phyloP scores from a whole-genome alignment of 345 rosid species.

The Eucalyptus fibrosa region DNA sequence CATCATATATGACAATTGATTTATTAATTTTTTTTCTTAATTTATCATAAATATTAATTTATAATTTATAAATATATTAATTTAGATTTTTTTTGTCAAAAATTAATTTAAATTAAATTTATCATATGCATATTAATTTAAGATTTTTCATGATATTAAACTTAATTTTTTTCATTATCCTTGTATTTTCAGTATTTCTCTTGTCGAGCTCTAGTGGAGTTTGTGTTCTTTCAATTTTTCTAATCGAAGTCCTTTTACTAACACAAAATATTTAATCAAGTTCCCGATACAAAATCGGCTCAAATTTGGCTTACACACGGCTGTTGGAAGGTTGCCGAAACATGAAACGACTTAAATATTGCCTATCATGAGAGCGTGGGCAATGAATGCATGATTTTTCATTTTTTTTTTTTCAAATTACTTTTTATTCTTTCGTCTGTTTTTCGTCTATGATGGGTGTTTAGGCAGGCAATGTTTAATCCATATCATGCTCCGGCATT shows the following conservation, averaged over 20 bases:
- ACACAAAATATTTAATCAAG: background rate
- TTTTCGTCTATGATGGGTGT: background rate
- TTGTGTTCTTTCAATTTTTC: background rate
- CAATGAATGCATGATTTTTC: background rate
- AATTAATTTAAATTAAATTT: background rate
- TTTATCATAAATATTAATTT: background rate
- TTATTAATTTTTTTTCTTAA: fast-evolving
- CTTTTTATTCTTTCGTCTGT: background rate
- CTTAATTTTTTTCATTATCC: background rate
- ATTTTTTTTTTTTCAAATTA: background rate
- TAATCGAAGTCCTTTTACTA: background rate
- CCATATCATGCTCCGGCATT: background rate
- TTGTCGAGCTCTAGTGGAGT: background rate
- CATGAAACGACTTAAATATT: background rate
- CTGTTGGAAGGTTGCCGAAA: background rate
- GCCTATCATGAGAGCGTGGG: too few species aligned
- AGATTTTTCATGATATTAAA: too few species aligned
- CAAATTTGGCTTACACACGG: background rate
- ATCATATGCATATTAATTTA: background rate
- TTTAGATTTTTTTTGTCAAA: background rate
- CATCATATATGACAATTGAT: fast-evolving
- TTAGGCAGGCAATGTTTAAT: background rate
- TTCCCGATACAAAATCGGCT: background rate
- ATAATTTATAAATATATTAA: background rate
- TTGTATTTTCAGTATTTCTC: background rate